Percentiles rank a stretch among this genome's conserved stretches.
phyloP scores from a whole-genome alignment of 2,329 filamentous ascomycete species.

The Karstenula rhodostoma region DNA sequence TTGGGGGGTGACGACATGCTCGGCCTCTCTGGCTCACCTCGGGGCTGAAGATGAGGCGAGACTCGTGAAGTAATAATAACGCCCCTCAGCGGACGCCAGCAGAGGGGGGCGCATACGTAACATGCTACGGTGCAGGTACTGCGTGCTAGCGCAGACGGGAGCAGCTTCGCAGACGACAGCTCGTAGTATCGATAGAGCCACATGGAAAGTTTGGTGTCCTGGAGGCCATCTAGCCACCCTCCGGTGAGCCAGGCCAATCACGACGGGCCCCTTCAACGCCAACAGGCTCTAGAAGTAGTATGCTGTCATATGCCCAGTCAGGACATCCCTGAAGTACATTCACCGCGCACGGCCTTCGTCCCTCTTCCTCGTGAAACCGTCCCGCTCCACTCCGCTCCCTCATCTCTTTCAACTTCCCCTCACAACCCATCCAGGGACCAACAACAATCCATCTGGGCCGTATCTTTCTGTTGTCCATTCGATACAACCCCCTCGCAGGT shows the following conservation, averaged over 20 bases:
- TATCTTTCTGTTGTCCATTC: background rate
- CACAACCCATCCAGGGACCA: conserved; percentile 29
- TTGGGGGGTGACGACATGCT: conserved; percentile 10
- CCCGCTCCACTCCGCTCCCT: conserved; percentile 20
- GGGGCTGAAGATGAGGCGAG: background rate
- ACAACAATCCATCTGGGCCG: conserved; percentile 26
- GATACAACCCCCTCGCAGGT: background rate
- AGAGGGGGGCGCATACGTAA: conserved; percentile 7
- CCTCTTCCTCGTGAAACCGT: conserved; percentile 23
- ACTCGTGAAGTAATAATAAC: background rate
- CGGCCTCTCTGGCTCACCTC: background rate
- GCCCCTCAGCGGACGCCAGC: conserved; percentile 9
- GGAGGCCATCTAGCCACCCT: conserved; percentile 11
- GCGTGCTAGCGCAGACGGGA: background rate
- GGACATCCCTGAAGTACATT: conserved; percentile 45
- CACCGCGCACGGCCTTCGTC: conserved; percentile 42
- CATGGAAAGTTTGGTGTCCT: conserved; percentile 10
- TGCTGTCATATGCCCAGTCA: conserved; percentile 41
- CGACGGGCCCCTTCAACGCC: conserved; percentile 15
- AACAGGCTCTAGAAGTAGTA: conserved; percentile 42
- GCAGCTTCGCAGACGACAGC: conserved; percentile 1
- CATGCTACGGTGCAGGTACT: conserved; percentile 8
- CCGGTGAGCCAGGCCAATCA: conserved; percentile 17
- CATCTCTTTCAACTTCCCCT: conserved; percentile 13
- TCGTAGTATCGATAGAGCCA: conserved; percentile 2